Base-by-base conservation (phyloP, 2,329 filamentous ascomycete genomes). In the Alternaria sp. region DNA sequence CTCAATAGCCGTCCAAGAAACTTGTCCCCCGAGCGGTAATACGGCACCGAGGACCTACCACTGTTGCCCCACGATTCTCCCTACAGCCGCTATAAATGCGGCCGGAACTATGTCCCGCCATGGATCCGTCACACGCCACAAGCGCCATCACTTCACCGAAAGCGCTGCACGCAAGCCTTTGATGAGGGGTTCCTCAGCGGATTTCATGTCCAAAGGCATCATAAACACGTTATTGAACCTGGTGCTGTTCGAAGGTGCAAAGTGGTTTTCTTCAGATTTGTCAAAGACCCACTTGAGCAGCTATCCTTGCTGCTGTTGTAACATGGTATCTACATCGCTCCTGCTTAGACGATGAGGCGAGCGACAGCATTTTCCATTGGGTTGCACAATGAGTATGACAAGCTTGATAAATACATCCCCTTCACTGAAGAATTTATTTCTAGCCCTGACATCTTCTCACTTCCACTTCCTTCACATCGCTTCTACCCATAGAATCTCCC, bases 241-340 rank as follows among this genome's bases (percentile, higher is more conserved):
- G 23, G 37, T 23, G 8, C n/a, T 33, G 34, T 23, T 21, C 17
- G 36, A 42, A 33, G 7, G 5, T 39, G 33, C 44, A 33, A 51
- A 24, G 45, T 14, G n/a, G 3, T 44, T 33, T 9, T n/a, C 17
- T 23, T 29, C 8, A 7, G 24, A n/a, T 29, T 23, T 31, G 7
- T 36, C 9, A 26, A n/a, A 49, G 55, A 45, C 37, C 55, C 51
- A 58, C 45, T 46, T 17, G 13, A 39, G 40, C 28, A 21, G 9
- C 24, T 29, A 39, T n/a, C 40, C 45, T 26, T 45, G 56, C 45
- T 51, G 23, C 37, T 17, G 49, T 50, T 11, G 36, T 55, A 50
- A n/a, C 33, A 39, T 31, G n/a, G 10, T 26, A 42, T 42, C 33
- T 21, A 34, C 26, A 33, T 39, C 24, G 55, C 42, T 54, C 31